phyloP scores from a whole-genome alignment of 1,139 yeast genomes.

The Yamadazyma siamensis region DNA sequence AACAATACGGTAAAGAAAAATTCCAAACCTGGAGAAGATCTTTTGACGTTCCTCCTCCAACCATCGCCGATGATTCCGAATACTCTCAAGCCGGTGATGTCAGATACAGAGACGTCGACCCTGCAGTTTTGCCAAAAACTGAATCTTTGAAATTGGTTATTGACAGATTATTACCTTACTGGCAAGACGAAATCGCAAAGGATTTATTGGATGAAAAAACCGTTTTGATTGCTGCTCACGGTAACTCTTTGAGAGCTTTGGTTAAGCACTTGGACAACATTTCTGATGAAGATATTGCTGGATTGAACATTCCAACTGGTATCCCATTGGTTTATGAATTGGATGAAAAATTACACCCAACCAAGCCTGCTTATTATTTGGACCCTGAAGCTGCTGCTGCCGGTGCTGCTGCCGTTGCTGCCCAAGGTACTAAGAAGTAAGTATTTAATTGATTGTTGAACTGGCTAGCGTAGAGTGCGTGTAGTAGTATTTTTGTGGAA shows the following conservation, averaged over 20 bases:
- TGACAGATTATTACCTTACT: slow-evolving; percentile 96
- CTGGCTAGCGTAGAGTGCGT: too few relatives aligned
- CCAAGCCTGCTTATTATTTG: slow-evolving; percentile 92
- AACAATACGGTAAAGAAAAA: slow-evolving; percentile 83
- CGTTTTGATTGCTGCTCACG: slow-evolving; percentile 94
- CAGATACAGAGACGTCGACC: slow-evolving; percentile 82
- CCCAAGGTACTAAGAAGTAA: slow-evolving; percentile 71
- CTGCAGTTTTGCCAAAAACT: slow-evolving; percentile 84
- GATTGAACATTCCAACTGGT: slow-evolving; percentile 97
- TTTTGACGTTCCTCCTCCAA: slow-evolving; percentile 95
- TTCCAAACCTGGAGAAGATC: slow-evolving; percentile 99
- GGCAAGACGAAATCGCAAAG: slow-evolving; percentile 90
- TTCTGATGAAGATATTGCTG: slow-evolving; percentile 90
- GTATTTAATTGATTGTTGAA: too few relatives aligned
- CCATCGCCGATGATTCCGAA: slow-evolving; percentile 70
- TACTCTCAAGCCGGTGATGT: slow-evolving; percentile 83
- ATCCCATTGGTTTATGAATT: slow-evolving; percentile 97
- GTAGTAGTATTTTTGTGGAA: too few relatives aligned
- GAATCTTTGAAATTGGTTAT: slow-evolving; percentile 94
- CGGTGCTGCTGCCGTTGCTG: slow-evolving; percentile 99
- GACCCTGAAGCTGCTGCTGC: slow-evolving; percentile 99
- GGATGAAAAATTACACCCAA: slow-evolving; percentile 82
- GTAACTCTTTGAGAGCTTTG: slow-evolving; percentile 96
- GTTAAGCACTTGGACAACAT: slow-evolving; percentile 95
- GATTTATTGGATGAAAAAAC: slow-evolving; percentile 86